Conservation (phyloP, 2,329 filamentous ascomycete genomes). For the Colletotrichum spaethianum region DNA sequence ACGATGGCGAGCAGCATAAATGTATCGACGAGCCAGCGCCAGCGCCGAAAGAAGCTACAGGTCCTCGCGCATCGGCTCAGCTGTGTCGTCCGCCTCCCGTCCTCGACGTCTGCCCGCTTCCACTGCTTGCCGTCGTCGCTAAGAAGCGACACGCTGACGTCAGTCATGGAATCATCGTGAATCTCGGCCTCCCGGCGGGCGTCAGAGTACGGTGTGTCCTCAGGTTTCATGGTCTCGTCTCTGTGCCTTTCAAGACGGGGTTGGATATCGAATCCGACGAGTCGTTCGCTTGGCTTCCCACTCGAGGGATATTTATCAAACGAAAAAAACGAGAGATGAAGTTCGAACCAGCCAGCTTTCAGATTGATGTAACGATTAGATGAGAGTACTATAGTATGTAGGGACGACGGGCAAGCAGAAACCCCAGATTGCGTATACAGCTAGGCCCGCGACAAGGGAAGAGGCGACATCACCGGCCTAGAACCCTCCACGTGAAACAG, state of each 20-base stretch:
- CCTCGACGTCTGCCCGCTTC: slow-evolving; percentile 28
- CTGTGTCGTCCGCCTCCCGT: background rate
- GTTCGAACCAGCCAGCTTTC: background rate
- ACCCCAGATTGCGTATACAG: background rate
- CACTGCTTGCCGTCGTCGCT: slow-evolving; percentile 28
- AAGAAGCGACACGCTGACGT: slow-evolving; percentile 34
- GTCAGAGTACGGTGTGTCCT: slow-evolving; percentile 20
- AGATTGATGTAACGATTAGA: background rate
- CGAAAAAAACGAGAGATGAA: background rate
- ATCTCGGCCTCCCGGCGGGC: slow-evolving; percentile 1
- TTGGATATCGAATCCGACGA: background rate
- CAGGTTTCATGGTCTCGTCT: slow-evolving; percentile 10
- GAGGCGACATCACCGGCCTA: background rate
- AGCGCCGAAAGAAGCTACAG: slow-evolving; percentile 14
- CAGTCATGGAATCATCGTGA: slow-evolving; percentile 30
- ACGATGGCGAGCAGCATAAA: slow-evolving; percentile 53
- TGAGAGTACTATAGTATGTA: background rate
- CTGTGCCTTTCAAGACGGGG: too few species aligned
- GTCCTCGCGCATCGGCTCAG: slow-evolving; percentile 5
- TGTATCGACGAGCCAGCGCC: slow-evolving; percentile 51
- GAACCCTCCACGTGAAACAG: slow-evolving; percentile 32
- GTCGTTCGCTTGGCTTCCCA: background rate
- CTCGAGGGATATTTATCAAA: background rate
- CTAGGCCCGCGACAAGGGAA: background rate
- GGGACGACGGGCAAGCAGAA: background rate